Conservation (phyloP, 192 early-diverging fungal species). For the Diversispora epigaea region DNA sequence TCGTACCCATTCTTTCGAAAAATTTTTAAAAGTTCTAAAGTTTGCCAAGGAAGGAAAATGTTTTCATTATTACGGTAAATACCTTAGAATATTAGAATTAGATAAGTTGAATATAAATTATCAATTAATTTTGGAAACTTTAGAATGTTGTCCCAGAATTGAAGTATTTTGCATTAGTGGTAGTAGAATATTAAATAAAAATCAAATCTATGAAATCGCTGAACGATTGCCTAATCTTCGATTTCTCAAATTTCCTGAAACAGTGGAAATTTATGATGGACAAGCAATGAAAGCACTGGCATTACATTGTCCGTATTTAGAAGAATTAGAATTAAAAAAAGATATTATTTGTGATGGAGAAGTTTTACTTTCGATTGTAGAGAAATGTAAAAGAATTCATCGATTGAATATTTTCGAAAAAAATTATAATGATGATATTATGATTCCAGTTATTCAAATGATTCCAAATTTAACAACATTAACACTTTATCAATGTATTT, state of each 20-base stretch:
- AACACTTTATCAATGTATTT: slow-evolving; percentile 22
- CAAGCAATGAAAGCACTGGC: neutral
- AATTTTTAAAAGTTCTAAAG: neutral
- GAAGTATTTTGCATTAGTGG: neutral
- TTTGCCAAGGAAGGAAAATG: neutral
- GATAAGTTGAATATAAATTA: slow-evolving; percentile 1
- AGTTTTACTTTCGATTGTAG: slow-evolving; percentile 4
- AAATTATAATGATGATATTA: slow-evolving; percentile 12
- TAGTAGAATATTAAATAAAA: neutral
- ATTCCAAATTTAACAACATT: slow-evolving; percentile 12
- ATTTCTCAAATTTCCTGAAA: slow-evolving; percentile 9
- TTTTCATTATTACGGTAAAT: slow-evolving; percentile 19
- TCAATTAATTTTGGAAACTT: neutral
- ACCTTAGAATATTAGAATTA: slow-evolving; percentile 21
- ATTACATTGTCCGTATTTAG: slow-evolving; percentile 10
- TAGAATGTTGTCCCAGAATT: slow-evolving; percentile 19
- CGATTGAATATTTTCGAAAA: slow-evolving; percentile 6
- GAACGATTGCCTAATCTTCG: slow-evolving; percentile 1
- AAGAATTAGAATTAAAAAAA: slow-evolving; percentile 26
- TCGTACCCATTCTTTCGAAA: slow-evolving; percentile 1
- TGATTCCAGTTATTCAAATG: neutral
- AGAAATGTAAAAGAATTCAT: slow-evolving; percentile 9
- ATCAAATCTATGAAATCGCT: slow-evolving; percentile 1
- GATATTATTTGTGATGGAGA: slow-evolving; percentile 8
- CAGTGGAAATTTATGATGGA: neutral